These are phyloP conservation scores for Colletotrichum chrysophilum DNA, from an alignment of 2,329 filamentous ascomycete species.

Conservation along the genomic window DNA sequence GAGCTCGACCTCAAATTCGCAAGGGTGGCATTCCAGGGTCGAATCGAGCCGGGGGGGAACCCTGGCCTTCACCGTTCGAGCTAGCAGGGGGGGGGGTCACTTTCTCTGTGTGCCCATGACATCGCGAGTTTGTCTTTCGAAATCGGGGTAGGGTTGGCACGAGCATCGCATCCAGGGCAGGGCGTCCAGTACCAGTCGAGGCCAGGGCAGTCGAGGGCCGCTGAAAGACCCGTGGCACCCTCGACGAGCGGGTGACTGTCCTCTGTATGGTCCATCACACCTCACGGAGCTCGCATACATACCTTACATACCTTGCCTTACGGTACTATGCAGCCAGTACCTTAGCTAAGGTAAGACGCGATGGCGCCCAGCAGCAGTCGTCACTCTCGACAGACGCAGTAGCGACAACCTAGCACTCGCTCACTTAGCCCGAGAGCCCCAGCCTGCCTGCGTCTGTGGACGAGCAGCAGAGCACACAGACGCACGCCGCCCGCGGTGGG, in stretches of 20 bases:
- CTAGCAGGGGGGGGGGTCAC: slow-evolving; percentile 3
- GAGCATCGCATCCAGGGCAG: background rate
- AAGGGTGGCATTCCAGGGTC: slow-evolving; percentile 9
- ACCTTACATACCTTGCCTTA: no score
- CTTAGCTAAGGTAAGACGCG: background rate
- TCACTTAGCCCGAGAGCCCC: background rate
- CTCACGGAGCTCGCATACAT: background rate
- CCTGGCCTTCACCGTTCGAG: slow-evolving; percentile 10
- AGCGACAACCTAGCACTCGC: background rate
- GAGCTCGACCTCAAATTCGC: background rate
- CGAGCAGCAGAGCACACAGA: background rate
- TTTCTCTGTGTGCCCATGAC: background rate
- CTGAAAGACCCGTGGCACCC: background rate
- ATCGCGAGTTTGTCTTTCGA: background rate
- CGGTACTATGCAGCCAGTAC: background rate
- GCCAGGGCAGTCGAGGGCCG: background rate
- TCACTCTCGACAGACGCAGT: background rate
- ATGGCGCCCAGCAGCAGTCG: background rate
- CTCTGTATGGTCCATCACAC: background rate
- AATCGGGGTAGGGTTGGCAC: slow-evolving; percentile 2
- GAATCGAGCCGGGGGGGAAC: background rate
- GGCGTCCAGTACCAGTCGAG: no score
- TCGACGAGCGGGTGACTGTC: background rate
- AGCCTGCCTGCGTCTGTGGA: background rate
- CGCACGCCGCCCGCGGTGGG: background rate